Base-by-base conservation (phyloP, 805 yeast genomes). In the Metschnikowia santaceciliae region DNA sequence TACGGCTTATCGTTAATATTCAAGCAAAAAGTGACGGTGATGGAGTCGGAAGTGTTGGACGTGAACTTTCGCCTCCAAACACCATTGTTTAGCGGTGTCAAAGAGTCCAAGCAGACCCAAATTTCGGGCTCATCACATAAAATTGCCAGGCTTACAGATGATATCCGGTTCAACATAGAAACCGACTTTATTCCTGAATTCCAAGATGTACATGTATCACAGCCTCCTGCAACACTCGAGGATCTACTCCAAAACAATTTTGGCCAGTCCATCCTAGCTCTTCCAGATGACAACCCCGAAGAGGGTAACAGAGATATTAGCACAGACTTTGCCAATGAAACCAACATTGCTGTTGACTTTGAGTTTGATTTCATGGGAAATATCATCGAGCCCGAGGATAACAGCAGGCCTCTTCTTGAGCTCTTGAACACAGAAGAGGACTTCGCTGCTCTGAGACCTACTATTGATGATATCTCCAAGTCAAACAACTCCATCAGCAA, bases 1-100 rank as follows among this genome's bases (percentile, higher is more conserved):
- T 71, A 75, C 55, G 86, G 86, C 0, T 65, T 78, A 1, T 66
- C 80, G 1, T 54, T 81, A 42, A 67, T 75, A 26, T 79, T 77
- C 59, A 77, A 71, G 50, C 75, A 77, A 26, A 79, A 83, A 59
- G 72, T 78, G 0, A 74, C 73, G 3, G 75, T 74, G 55, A 72
- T 77, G 54, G 71, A 69, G n/a, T 58, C 57, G 19, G 77, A 74
- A 48, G 47, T 68, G 2, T 53, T 35, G 23, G 47, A 44, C 26
- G 33, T 44, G 22, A 36, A 44, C 7, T 36, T 44, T 11, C 47
- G 47, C 4, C 47, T 44, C n/a, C 39, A 44, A 17, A 23, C 40
- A 17, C 47, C 47, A 14, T n/a, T 36, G 20, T 37, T 42, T 15
- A 11, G 32, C 13, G 32, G 46, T n/a, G 30, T 33, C 46, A 20